Evolutionary conservation across 768 basidiomycete species (phyloP), one percentile per base, ranked within the genome.

Genomic region (Holtermanniella nyarrowii): DNA sequence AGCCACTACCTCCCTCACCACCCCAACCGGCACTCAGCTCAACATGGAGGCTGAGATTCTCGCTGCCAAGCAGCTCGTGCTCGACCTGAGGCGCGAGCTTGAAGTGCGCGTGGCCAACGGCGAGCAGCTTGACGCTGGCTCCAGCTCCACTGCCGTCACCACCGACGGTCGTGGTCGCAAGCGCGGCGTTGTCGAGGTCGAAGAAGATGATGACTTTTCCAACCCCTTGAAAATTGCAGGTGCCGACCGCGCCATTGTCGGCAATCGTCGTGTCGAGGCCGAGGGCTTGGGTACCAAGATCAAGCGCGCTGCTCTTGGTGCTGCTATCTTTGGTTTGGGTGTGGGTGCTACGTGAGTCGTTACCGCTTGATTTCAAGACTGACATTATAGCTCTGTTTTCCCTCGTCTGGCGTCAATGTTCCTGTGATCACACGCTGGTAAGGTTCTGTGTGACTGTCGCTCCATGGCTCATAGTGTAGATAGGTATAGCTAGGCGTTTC

Each of bases 261-360:
- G 81, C 25, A 88, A 88, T 66, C 78, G 77, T 44, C 78, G 87
- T 43, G 60, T 70, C 10, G 61, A 59, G 12, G 45, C 78, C 79
- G 68, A 65, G 75, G 44, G 47, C 18, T 65, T 82, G 56, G 78
- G 82, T 58, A 82, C 87, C 11, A 78, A 80, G 63, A 78, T 80
- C 60, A 85, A 84, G 72, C 81, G 82, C 27, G 76, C 83, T 49
- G 85, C 83, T 2, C 90, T 87, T 87, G 88, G 88, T 31, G 75
- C 84, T 18, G 77, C 85, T 31, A 84, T 84, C 18, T 91, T 93
- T 71, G 86, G 85, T 31, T 75, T 88, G 46, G 87, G 87, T 24
- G 74, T 85, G 69, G 79, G 85, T 46, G 87, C 86, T 55, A 78
- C 84, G 86, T 88, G 62, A 74, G 84, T 81, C 2, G 31, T 16